Evolutionary conservation across 106 monocot species (phyloP).

Genomic region (Hemerocallis citrina): DNA sequence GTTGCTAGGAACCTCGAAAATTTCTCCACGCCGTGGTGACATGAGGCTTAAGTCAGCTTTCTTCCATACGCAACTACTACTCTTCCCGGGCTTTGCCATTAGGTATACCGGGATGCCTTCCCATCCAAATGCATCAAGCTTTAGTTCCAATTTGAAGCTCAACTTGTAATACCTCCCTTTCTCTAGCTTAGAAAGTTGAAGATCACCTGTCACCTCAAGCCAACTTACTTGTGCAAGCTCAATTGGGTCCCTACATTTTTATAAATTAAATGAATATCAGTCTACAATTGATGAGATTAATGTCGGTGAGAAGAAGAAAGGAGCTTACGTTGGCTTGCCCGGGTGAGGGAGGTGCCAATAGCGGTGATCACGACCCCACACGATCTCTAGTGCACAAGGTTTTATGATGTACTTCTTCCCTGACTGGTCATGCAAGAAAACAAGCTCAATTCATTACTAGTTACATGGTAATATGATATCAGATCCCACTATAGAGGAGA

Average conservation of each 20-base stretch:
- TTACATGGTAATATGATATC: background rate
- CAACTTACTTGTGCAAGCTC: conserved; percentile 18
- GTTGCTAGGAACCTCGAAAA: background rate
- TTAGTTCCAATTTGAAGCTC: conserved; percentile 6
- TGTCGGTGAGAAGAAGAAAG: background rate
- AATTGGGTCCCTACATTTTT: background rate
- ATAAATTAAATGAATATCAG: background rate
- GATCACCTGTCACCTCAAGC: conserved; percentile 7
- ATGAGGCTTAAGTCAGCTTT: background rate
- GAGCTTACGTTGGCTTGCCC: background rate
- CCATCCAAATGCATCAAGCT: conserved; percentile 19
- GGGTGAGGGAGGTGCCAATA: conserved; percentile 3
- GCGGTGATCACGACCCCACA: conserved; percentile 12
- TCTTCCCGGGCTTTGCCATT: background rate
- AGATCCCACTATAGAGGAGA: no score
- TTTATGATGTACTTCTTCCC: conserved; percentile 4
- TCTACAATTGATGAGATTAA: background rate
- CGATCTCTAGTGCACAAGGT: conserved; percentile 5
- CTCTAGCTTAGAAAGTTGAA: background rate
- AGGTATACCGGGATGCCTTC: conserved; percentile 6
- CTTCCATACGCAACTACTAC: background rate
- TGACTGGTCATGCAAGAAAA: background rate
- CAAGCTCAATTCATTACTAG: background rate
- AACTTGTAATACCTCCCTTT: background rate
- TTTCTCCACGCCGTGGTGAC: background rate